A percentile compares a stretch with the other conserved stretches of the same genome.
These are phyloP conservation scores for Taphrina pruni DNA, from an alignment of 1,139 yeast species.

Conservation along the genomic window DNA sequence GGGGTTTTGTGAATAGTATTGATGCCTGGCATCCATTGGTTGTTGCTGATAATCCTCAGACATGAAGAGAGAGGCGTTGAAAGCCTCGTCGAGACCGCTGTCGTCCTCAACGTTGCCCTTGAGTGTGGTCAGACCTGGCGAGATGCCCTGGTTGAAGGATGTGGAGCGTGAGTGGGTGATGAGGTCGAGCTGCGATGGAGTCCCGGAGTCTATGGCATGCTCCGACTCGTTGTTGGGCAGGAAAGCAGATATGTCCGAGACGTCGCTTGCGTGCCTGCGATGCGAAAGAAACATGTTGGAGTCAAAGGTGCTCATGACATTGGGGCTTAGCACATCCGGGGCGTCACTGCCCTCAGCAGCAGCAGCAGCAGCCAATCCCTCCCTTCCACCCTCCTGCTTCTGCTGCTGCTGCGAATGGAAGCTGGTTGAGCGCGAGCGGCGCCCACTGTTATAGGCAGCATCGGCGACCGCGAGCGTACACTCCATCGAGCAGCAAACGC, in stretches of 20 bases:
- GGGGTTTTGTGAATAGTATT: constrained; percentile 6
- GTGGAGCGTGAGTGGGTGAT: neutral
- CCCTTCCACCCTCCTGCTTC: neutral
- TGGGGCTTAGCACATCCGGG: constrained; percentile 27
- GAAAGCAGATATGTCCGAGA: constrained; percentile 13
- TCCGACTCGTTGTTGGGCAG: constrained; percentile 3
- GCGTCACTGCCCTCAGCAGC: constrained; percentile 10
- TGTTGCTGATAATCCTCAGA: constrained; percentile 1
- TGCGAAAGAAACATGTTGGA: constrained; percentile 16
- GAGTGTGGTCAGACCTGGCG: constrained; percentile 9
- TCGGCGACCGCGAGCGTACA: constrained; percentile 24
- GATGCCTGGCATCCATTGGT: neutral
- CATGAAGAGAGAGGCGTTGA: constrained; percentile 23
- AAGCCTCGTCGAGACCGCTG: constrained; percentile 24
- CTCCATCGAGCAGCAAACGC: constrained; percentile 6
- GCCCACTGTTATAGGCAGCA: constrained; percentile 27
- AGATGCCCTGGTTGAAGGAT: constrained; percentile 1
- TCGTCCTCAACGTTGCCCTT: constrained; percentile 14
- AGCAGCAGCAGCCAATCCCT: neutral
- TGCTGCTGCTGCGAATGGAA: constrained; percentile 13
- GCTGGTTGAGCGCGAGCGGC: constrained; percentile 30
- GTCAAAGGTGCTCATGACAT: constrained; percentile 12
- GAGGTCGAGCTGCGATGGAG: constrained; percentile 7
- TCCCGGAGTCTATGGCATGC: constrained; percentile 13
- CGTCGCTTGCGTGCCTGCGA: constrained; percentile 26